Conservation (phyloP, 176 grass and related monocot species). For the Alopecurus myosuroides region DNA sequence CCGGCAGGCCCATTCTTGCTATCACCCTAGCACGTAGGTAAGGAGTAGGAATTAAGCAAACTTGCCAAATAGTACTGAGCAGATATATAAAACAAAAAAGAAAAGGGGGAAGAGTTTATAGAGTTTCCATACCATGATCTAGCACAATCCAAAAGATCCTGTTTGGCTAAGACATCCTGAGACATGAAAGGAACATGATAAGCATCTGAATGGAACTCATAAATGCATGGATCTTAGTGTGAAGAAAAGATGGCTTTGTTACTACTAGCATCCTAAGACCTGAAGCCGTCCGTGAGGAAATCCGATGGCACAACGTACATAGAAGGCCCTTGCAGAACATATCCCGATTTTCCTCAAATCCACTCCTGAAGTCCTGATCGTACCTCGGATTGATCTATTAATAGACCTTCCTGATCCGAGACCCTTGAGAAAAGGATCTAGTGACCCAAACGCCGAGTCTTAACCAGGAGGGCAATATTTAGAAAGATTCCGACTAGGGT, state of each 20-base stretch:
- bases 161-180: not conserved
- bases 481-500: not conserved
- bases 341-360: not conserved
- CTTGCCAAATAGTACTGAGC: not conserved
- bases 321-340: not conserved
- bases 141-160: not conserved
- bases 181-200: not conserved
- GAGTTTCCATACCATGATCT: constrained; percentile 11
- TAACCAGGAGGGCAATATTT: not conserved
- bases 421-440: not conserved
- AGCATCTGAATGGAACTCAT: not conserved
- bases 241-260: not conserved
- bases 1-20: constrained; percentile 23
- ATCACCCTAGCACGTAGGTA: constrained; percentile 24
- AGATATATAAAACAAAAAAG: not conserved
- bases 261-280: no score
- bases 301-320: not conserved
- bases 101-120: not conserved
- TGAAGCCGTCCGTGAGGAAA: not conserved
- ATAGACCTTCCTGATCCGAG: not conserved
- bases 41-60: constrained; percentile 10
- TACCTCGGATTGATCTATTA: not conserved
- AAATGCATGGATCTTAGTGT: not conserved
- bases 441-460: not conserved
- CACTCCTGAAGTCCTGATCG: no score